These are phyloP conservation scores for Psilocybe cubensis DNA, from an alignment of 768 basidiomycete species.

Conservation along the genomic window DNA sequence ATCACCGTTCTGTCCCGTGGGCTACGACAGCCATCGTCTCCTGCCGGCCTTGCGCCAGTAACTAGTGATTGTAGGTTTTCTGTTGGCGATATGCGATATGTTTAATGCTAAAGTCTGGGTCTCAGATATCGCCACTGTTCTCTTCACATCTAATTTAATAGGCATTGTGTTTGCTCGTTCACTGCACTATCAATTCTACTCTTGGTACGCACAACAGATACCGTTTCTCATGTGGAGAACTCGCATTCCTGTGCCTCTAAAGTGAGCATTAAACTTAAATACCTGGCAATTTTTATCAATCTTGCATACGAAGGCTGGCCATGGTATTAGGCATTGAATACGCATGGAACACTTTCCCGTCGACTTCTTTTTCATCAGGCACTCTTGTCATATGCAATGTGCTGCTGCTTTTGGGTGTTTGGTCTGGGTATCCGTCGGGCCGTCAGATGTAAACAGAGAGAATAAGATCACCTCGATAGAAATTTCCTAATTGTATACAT, in stretches of 20 bases:
- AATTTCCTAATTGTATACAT: too few species aligned
- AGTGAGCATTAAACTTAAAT: conserved; percentile 43
- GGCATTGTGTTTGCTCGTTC: conserved; percentile 93
- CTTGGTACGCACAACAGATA: conserved; percentile 94
- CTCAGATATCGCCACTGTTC: conserved; percentile 74
- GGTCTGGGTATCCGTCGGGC: conserved; percentile 30
- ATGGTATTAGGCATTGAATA: conserved; percentile 74
- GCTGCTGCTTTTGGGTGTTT: conserved; percentile 43
- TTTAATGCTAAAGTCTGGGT: conserved; percentile 2
- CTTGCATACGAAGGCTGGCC: conserved; percentile 47
- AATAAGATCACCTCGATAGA: not conserved
- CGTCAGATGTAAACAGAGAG: not conserved
- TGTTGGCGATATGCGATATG: not conserved
- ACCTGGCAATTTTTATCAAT: conserved; percentile 9
- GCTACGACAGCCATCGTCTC: conserved; percentile 49
- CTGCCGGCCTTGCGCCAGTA: conserved; percentile 50
- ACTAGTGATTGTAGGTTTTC: conserved; percentile 65
- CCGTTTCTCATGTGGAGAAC: conserved; percentile 84
- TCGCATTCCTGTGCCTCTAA: conserved; percentile 59
- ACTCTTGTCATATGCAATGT: conserved; percentile 55
- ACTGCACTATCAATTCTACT: conserved; percentile 97
- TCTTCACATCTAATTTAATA: conserved; percentile 91
- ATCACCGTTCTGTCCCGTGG: conserved; percentile 56
- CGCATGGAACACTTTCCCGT: conserved; percentile 89
- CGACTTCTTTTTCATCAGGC: conserved; percentile 67